A percentile compares a stretch with the other conserved stretches of the same genome.
Evolutionary conservation across 1,139 yeast genomes (phyloP).

Genomic region (Cylindricascospora bacillispora): DNA sequence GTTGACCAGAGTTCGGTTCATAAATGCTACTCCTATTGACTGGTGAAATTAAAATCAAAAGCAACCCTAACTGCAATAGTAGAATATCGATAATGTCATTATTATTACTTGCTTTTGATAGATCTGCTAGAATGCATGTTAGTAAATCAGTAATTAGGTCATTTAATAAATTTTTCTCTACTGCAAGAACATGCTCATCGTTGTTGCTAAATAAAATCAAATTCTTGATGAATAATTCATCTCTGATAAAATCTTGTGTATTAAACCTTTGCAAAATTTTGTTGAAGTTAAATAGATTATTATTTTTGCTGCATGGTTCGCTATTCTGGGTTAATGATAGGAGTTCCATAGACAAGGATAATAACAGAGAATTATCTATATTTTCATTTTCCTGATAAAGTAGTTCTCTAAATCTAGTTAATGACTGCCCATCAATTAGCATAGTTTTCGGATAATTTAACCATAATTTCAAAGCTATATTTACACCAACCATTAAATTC

Average conservation of each 20-base stretch:
- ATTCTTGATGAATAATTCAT: conserved; percentile 9
- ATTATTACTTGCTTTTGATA: no score
- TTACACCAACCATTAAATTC: not conserved
- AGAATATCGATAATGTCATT: conserved; percentile 6
- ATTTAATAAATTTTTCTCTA: not conserved
- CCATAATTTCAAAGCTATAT: not conserved
- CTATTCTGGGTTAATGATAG: no score
- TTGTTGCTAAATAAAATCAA: conserved; percentile 14
- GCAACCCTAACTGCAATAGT: conserved; percentile 16
- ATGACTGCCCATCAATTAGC: not conserved
- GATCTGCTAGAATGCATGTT: not conserved
- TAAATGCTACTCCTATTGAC: not conserved
- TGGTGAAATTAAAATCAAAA: conserved; percentile 8
- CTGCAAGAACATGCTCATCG: conserved; percentile 1
- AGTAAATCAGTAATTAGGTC: conserved; percentile 2
- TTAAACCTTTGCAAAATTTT: not conserved
- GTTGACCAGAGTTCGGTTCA: not conserved
- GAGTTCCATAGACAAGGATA: no score
- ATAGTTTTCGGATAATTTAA: not conserved
- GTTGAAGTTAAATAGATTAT: not conserved
- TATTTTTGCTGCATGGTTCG: no score
- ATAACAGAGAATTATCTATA: not conserved
- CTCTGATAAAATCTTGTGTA: not conserved
- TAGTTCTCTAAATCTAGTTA: not conserved
- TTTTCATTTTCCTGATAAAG: not conserved